Base-by-base conservation (phyloP, 495 filamentous ascomycete genomes). In the Haplographium delicatum region DNA sequence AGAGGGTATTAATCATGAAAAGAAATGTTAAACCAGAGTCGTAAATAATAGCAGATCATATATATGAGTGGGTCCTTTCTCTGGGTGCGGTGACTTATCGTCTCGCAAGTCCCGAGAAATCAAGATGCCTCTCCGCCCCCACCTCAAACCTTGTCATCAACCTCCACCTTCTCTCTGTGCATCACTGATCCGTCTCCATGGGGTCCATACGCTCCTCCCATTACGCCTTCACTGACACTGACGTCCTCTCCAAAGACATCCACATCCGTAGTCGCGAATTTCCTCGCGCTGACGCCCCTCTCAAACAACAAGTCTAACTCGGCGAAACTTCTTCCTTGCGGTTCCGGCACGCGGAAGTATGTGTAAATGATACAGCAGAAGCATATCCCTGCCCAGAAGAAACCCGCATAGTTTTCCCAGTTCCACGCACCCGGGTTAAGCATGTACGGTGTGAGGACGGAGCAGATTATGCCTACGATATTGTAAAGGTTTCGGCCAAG, bases 371-470 rank as follows among this genome's bases (percentile, higher is more conserved):
- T 78, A 65, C 83, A 88, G 28, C 80, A 62, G 68, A 86, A 86
- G 64, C 84, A 86, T 43, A 81, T 79, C 0, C 81, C 84, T 7
- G 76, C 83, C 84, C 83, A 91, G 72, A 90, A 88, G 65, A 91
- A 88, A n/a, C 83, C 85, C n/a, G 84, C 73, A 50, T 78, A 86
- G 54, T 85, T 86, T 39, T 75, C 69, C 85, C 84, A 91, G 65
- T 86, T 61, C 85, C 86, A 89, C 0, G 79, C 84, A 0, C 65
- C 68, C 0, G 84, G 83, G 66, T 88, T 89, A 27, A 90, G 65
- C 84, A 87, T 86, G 60, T 86, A 85, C 0, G 84, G 83, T 0
- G 85, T 88, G 3, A 91, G 60, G 11, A 88, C 82, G 45, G 77
- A 78, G 57, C 75, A 81, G 55, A 89, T 63, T 51, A 88, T 86